These are phyloP conservation scores for Alternaria hordeiaustralica DNA, from an alignment of 2,329 filamentous ascomycete species.

Conservation along the genomic window DNA sequence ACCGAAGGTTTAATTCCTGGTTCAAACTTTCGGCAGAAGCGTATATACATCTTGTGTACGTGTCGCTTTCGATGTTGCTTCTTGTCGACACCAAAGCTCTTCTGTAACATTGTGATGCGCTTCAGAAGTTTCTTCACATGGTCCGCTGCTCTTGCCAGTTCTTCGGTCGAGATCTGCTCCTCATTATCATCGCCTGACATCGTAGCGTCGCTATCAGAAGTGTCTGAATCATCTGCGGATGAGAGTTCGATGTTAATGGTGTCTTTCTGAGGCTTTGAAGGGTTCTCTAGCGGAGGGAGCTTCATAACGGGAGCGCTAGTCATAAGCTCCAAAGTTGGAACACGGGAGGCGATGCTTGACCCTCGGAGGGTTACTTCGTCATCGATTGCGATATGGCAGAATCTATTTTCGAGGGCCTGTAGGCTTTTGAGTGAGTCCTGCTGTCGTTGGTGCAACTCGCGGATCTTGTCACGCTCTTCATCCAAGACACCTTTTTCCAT, in stretches of 20 bases:
- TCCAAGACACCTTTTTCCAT: conserved; percentile 23
- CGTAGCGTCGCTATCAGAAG: conserved; percentile 27
- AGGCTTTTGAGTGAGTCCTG: conserved; percentile 33
- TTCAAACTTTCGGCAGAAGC: conserved; percentile 35
- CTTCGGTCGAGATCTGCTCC: conserved; percentile 22
- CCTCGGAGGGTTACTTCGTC: conserved; percentile 22
- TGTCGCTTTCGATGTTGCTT: conserved; percentile 11
- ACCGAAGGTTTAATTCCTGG: conserved; percentile 3
- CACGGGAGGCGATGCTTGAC: conserved; percentile 13
- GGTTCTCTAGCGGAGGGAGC: neutral
- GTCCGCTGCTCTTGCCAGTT: conserved; percentile 27
- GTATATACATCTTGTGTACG: conserved; percentile 30
- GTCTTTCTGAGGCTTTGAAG: neutral
- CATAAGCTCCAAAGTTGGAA: conserved; percentile 25
- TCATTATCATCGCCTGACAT: conserved; percentile 24
- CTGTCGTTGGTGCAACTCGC: conserved; percentile 33
- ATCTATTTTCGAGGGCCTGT: conserved; percentile 27
- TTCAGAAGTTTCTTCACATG: conserved; percentile 32
- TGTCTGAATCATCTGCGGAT: conserved; percentile 15
- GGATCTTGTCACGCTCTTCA: conserved; percentile 34
- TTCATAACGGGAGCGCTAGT: neutral
- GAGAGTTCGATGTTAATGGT: neutral
- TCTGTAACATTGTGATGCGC: conserved; percentile 26
- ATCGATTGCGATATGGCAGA: conserved; percentile 20
- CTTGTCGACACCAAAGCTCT: conserved; percentile 8